Conservation (phyloP, 441 rosid genomes). For the Populus tomentosa region DNA sequence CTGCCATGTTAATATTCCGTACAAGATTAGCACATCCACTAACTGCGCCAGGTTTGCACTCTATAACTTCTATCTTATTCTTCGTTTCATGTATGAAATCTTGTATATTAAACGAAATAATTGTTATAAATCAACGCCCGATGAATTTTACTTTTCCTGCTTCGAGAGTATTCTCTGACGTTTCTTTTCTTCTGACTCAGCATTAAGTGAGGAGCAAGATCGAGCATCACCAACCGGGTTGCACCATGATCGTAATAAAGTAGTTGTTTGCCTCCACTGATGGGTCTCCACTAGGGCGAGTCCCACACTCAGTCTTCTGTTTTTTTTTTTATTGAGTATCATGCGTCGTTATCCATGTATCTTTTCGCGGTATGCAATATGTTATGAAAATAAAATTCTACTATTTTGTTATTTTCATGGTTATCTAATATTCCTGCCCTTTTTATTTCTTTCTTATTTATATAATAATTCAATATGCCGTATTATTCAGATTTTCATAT, state of each 20-base stretch:
- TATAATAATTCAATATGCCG: too few relatives aligned
- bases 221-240: background rate
- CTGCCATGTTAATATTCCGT: constrained; percentile 39
- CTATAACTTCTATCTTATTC: background rate
- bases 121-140: background rate
- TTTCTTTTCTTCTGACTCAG: background rate
- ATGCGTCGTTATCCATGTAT: background rate
- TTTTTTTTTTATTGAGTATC: background rate
- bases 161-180: background rate
- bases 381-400: background rate
- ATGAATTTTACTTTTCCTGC: background rate
- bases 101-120: background rate
- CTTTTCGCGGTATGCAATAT: background rate
- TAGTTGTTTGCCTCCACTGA: background rate
- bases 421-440: background rate
- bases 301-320: background rate
- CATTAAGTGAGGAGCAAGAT: background rate
- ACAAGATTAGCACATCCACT: constrained; percentile 38
- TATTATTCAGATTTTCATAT: too few relatives aligned
- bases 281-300: too few relatives aligned
- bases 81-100: background rate
- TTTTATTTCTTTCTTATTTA: too few relatives aligned
- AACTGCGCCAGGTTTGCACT: constrained; percentile 30
- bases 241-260: background rate
- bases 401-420: background rate